These are phyloP conservation scores for Hypoxylon sp. DNA, from an alignment of 2,329 filamentous ascomycete species.

Conservation along the genomic window DNA sequence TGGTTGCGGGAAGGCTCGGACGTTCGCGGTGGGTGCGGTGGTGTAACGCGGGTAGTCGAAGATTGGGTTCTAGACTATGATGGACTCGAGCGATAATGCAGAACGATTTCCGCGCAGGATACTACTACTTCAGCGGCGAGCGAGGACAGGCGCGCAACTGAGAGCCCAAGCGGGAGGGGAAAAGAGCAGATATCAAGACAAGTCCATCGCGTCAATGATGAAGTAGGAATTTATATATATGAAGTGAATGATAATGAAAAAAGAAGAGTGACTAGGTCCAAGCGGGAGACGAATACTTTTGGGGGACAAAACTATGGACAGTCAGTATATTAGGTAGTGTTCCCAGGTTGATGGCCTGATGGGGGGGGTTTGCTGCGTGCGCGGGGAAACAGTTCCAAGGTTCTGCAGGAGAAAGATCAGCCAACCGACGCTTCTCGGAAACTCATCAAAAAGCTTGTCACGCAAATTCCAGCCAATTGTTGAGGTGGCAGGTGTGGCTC, in stretches of 20 bases:
- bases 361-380: background rate
- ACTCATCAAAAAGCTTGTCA: constrained; percentile 36
- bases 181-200: constrained; percentile 20
- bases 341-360: constrained; percentile 15
- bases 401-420: constrained; percentile 20
- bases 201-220: constrained; percentile 30
- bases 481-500: constrained; percentile 25
- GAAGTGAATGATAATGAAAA: constrained; percentile 5
- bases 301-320: background rate
- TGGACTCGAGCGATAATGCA: constrained; percentile 19
- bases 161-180: constrained; percentile 12
- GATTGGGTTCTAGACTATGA: constrained; percentile 23
- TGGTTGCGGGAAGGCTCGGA: constrained; percentile 29
- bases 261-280: background rate
- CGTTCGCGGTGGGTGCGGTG: constrained; percentile 32
- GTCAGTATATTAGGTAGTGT: background rate
- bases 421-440: too few species aligned
- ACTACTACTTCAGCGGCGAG: constrained; percentile 22
- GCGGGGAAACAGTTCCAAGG: constrained; percentile 16
- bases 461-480: constrained; percentile 27
- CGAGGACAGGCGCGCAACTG: constrained; percentile 1
- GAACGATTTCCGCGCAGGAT: constrained; percentile 27
- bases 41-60: constrained; percentile 27
- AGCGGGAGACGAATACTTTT: background rate
- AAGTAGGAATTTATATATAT: constrained; percentile 11